Conservation (phyloP, 1,139 yeast species). For the Suhomyces ambrosiae region DNA sequence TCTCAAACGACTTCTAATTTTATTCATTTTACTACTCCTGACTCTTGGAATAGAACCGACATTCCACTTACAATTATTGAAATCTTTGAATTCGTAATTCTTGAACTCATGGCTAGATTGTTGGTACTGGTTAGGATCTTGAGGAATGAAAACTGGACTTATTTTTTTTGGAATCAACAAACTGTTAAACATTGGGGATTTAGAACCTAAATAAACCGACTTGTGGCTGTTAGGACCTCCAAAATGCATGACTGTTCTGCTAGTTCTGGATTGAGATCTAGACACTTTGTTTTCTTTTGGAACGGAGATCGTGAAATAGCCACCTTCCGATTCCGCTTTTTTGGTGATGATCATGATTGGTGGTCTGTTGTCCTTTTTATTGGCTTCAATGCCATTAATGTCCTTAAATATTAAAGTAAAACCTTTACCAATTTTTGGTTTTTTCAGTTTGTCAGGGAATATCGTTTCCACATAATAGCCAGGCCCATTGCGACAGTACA, state of each 20-base stretch:
- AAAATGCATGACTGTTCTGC: constrained; percentile 8
- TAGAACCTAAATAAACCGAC: constrained; percentile 4
- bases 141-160: constrained; percentile 26
- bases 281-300: constrained; percentile 11
- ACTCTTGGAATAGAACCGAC: constrained; percentile 51
- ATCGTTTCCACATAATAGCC: constrained; percentile 53
- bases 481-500: constrained; percentile 58
- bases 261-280: background rate
- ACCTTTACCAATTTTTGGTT: constrained; percentile 22
- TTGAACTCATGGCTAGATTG: constrained; percentile 15
- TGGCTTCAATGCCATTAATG: constrained; percentile 27
- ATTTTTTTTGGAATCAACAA: constrained; percentile 32
- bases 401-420: constrained; percentile 38
- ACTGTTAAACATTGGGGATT: constrained; percentile 25
- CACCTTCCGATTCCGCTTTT: constrained; percentile 30
- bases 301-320: constrained; percentile 33
- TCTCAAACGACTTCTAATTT: constrained; percentile 12
- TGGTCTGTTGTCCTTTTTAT: constrained; percentile 19
- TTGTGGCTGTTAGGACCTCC: constrained; percentile 11
- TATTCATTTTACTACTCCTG: constrained; percentile 18
- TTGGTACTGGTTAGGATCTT: constrained; percentile 5
- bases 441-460: constrained; percentile 17
- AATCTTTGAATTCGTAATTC: constrained; percentile 37
- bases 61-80: constrained; percentile 36
- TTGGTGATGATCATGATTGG: constrained; percentile 37